Conservation (phyloP, 768 basidiomycete species). For the Suillus sp. region DNA sequence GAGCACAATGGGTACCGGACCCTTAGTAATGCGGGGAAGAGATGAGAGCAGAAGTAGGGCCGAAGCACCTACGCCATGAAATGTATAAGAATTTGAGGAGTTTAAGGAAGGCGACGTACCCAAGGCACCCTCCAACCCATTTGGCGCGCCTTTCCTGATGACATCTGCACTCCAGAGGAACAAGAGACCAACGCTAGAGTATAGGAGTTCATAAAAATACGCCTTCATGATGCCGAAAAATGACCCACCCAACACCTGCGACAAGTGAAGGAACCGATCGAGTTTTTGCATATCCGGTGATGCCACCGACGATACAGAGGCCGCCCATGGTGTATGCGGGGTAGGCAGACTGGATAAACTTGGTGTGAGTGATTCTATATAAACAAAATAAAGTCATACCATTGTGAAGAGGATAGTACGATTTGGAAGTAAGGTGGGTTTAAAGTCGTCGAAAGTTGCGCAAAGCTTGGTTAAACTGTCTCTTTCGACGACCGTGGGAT, state of each 20-base stretch:
- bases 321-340: constrained; percentile 78
- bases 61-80: constrained; percentile 60
- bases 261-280: constrained; percentile 82
- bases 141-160: constrained; percentile 70
- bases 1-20: constrained; percentile 69
- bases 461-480: too few relatives aligned
- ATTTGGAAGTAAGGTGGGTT: not conserved
- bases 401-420: not conserved
- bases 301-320: constrained; percentile 75
- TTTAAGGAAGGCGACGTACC: constrained; percentile 45
- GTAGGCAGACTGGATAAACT: constrained; percentile 63
- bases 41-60: constrained; percentile 75
- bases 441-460: not conserved
- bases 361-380: not conserved
- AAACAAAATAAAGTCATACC: not conserved
- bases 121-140: constrained; percentile 78
- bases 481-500: not conserved
- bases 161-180: constrained; percentile 80
- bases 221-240: not conserved
- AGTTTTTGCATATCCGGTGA: constrained; percentile 70
- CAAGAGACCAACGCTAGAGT: constrained; percentile 67
- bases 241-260: constrained; percentile 73
- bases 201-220: constrained; percentile 5
- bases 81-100: not conserved
- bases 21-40: constrained; percentile 69